Evolutionary conservation across 2,329 filamentous ascomycete genomes (phyloP), one percentile per base, ranked within the genome.

Genomic region (Apiospora rasikravindrae): DNA sequence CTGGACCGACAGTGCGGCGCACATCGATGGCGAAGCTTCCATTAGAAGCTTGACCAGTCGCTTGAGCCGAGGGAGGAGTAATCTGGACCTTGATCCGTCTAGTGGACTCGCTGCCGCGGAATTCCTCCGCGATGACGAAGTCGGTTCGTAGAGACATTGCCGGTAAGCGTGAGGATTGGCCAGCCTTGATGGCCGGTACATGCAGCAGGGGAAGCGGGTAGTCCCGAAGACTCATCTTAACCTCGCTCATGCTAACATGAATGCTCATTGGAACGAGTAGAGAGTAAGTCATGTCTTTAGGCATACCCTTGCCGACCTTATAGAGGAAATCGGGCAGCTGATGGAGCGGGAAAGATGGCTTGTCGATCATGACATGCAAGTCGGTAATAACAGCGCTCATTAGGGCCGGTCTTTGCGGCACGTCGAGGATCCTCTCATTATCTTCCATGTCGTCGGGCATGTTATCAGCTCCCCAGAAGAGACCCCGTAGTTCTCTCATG

Each of bases 91-190:
- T 88, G 69, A 97, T 93, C 76, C 93, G 90, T 47, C 96, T 89
- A 1, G 92, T 93, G 2, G 95, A 97, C 80, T 96, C 91, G 19
- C 89, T 83, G 26, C 94, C 93, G 73, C 95, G 89, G 77, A 92
- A 98, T 80, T 99, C 97, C 83, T 99, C 96, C 0, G 95, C 97
- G 73, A 99, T 92, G 6, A 99, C 95, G 80, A 99, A 98, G 78
- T 99, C 94, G 1, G 95, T 93, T 76, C 91, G 93, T 70, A 99
- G 85, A 0, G 93, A 94, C 80, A 97, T 89, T 69, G 95, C 93
- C n/a, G 94, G 92, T 44, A 95, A 83, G 71, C 93, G 90, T 6
- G 92, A 89, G 0, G 95, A 94, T 80, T 98, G 96, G 0, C 92
- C 92, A 22, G 91, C 86, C 73, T 94, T 93, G 73, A 98, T 89